Percentiles rank a stretch among this genome's conserved stretches.
phyloP scores from a whole-genome alignment of 148 eudicot genomes.

The Silene uniflora region DNA sequence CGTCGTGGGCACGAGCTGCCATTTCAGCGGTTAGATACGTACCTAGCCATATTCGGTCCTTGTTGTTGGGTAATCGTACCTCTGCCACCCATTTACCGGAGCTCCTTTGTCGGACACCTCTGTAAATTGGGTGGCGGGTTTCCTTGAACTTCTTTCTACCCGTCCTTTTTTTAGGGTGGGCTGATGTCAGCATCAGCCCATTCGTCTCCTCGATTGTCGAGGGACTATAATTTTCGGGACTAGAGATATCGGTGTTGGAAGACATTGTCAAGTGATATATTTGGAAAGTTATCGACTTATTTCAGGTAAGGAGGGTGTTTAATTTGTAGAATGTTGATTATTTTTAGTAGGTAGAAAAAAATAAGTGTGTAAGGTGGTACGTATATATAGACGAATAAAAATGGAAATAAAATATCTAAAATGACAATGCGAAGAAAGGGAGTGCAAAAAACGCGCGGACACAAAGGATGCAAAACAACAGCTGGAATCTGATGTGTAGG shows the following conservation, averaged over 20 bases:
- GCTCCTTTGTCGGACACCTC: slow-evolving; percentile 61
- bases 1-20: slow-evolving; percentile 95
- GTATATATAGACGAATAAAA: slow-evolving; percentile 1
- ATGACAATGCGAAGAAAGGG: neutral
- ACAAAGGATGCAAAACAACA: slow-evolving; percentile 10
- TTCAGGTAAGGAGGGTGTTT: no score
- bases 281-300: no score
- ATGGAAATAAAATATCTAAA: neutral
- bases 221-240: no score
- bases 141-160: no score
- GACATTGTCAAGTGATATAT: no score
- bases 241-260: neutral
- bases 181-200: slow-evolving; percentile 43
- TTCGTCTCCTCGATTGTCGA: slow-evolving; percentile 28
- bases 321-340: neutral
- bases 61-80: slow-evolving; percentile 73
- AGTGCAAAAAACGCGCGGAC: slow-evolving; percentile 2
- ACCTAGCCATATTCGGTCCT: slow-evolving; percentile 74
- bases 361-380: neutral
- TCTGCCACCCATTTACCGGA: slow-evolving; percentile 83
- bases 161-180: no score
- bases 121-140: slow-evolving; percentile 78
- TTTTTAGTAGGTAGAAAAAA: neutral
- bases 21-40: slow-evolving; percentile 71
- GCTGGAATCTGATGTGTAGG: slow-evolving; percentile 4